phyloP scores from a whole-genome alignment of 768 basidiomycete species.

The Tylopilus felleus region DNA sequence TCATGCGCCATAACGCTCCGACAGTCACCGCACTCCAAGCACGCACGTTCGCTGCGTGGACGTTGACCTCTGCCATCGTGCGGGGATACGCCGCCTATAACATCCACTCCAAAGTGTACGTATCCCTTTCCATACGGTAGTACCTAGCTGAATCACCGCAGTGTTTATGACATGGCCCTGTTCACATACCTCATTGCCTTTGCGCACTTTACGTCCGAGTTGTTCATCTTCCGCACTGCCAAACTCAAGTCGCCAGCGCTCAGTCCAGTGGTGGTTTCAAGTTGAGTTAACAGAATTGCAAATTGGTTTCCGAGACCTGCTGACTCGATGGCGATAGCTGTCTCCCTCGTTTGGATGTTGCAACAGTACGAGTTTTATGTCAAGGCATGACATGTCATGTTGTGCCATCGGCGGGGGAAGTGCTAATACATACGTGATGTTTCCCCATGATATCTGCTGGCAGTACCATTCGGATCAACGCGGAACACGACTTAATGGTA shows the following conservation, averaged over 20 bases:
- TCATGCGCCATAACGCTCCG: background rate
- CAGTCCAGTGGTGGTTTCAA: slow-evolving; percentile 79
- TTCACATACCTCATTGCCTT: slow-evolving; percentile 89
- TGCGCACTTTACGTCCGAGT: slow-evolving; percentile 83
- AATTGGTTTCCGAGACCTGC: background rate
- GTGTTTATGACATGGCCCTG: slow-evolving; percentile 86
- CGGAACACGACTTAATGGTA: background rate
- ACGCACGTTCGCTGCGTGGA: slow-evolving; percentile 91
- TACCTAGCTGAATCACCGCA: slow-evolving; percentile 32
- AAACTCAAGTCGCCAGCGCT: slow-evolving; percentile 57
- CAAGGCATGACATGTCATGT: slow-evolving; percentile 17
- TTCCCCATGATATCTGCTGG: background rate
- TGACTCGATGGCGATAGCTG: slow-evolving; percentile 40
- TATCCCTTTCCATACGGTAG: slow-evolving; percentile 1
- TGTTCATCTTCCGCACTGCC: slow-evolving; percentile 77
- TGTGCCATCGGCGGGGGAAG: background rate
- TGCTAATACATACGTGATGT: slow-evolving; percentile 1
- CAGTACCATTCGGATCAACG: slow-evolving; percentile 7
- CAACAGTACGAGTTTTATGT: slow-evolving; percentile 81
- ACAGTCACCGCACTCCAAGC: slow-evolving; percentile 85
- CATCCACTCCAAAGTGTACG: slow-evolving; percentile 77
- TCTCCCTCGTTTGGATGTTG: slow-evolving; percentile 82
- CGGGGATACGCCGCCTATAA: slow-evolving; percentile 88
- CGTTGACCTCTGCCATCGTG: slow-evolving; percentile 77
- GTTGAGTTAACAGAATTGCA: slow-evolving; percentile 49